These are phyloP conservation scores for Solanum lignicaule DNA, from an alignment of 257 asterid genomes.

Conservation along the genomic window DNA sequence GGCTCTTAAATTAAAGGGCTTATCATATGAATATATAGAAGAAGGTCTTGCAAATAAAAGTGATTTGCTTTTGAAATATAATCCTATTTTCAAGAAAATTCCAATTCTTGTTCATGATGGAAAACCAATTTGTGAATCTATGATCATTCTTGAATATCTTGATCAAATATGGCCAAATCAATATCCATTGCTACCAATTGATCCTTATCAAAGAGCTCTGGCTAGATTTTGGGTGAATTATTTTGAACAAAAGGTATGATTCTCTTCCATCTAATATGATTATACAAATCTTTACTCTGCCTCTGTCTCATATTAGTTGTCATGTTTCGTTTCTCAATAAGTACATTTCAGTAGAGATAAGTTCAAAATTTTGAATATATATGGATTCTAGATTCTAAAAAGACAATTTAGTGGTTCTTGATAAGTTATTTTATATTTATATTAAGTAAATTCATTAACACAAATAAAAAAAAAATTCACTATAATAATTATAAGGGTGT, in stretches of 20 bases:
- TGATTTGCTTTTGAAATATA: not conserved
- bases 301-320: not conserved
- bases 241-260: not conserved
- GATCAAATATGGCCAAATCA: slow-evolving; percentile 6
- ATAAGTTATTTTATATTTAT: no score
- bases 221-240: slow-evolving; percentile 7
- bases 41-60: slow-evolving; percentile 7
- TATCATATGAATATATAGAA: slow-evolving; percentile 1
- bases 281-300: not conserved
- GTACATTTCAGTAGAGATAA: not conserved
- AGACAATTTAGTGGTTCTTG: not conserved
- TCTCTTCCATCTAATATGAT: not conserved
- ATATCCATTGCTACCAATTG: slow-evolving; percentile 4
- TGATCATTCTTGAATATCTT: slow-evolving; percentile 3
- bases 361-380: not conserved
- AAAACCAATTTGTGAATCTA: slow-evolving; percentile 7
- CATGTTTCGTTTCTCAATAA: not conserved
- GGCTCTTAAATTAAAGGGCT: slow-evolving; percentile 6
- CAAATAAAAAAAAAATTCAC: not conserved
- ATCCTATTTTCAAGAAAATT: slow-evolving; percentile 5
- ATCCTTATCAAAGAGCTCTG: slow-evolving; percentile 1
- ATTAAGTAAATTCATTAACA: not conserved
- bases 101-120: slow-evolving; percentile 11
- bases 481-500: not conserved
- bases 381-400: not conserved